Evolutionary conservation across 192 early-diverging fungal genomes (phyloP).

Genomic region (Linnemannia exigua): DNA sequence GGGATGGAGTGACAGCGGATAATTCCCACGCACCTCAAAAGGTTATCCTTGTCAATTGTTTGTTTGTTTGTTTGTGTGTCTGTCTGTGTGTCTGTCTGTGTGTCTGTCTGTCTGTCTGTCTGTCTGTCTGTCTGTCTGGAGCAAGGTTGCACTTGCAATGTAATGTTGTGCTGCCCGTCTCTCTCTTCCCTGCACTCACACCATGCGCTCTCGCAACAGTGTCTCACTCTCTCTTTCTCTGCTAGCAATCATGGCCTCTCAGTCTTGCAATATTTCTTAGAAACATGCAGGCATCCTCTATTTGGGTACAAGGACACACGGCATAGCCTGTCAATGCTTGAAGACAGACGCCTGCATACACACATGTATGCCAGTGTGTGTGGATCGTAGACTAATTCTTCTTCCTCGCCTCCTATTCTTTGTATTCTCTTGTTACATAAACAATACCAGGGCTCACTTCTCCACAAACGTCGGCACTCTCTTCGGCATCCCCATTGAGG

Average conservation of each 20-base stretch:
- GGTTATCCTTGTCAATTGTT: background rate
- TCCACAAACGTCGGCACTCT: background rate
- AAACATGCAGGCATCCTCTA: background rate
- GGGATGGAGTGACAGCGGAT: background rate
- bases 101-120: too few relatives aligned
- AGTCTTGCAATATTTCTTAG: too few relatives aligned
- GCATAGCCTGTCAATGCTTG: background rate
- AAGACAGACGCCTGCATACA: background rate
- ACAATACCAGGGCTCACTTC: constrained; percentile 3
- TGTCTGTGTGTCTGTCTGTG: too few relatives aligned
- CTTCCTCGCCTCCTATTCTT: background rate
- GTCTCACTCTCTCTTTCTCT: background rate
- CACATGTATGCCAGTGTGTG: background rate
- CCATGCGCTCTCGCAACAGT: background rate
- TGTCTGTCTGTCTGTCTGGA: too few relatives aligned
- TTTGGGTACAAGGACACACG: background rate
- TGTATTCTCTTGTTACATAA: background rate
- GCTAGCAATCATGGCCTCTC: background rate
- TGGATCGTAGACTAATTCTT: constrained; percentile 4
- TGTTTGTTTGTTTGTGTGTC: background rate
- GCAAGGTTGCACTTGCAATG: background rate
- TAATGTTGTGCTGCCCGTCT: background rate
- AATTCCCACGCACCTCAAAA: constrained; percentile 8
- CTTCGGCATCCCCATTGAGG: background rate
- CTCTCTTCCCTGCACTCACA: background rate